Evolutionary conservation across 140 eudicot genomes (phyloP).

Genomic region (Stevia rebaudiana): DNA sequence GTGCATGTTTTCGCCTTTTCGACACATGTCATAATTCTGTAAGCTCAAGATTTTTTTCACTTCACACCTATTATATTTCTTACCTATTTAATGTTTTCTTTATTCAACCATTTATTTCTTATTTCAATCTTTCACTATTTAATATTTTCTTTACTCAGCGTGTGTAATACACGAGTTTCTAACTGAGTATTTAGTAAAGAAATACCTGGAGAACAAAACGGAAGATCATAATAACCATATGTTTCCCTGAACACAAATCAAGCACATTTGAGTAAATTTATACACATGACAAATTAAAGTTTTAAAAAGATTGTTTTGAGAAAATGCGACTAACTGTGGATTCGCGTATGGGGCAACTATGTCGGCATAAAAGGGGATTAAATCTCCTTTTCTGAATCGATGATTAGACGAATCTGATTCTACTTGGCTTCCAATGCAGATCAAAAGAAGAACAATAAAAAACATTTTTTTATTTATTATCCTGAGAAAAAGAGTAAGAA

Average conservation of each 20-base stretch:
- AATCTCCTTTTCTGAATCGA: conserved; percentile 35
- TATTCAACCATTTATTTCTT: no score
- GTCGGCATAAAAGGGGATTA: conserved; percentile 50
- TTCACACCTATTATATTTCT: no score
- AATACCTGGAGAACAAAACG: conserved; percentile 38
- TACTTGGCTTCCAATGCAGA: conserved; percentile 27
- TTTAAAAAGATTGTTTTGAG: neutral
- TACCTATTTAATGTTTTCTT: no score
- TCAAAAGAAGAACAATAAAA: conserved; percentile 15
- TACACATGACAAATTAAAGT: neutral
- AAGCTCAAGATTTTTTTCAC: no score
- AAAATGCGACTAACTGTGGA: conserved; percentile 25
- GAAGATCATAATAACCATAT: conserved; percentile 56
- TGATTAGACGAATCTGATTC: conserved; percentile 40
- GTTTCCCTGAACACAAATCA: conserved; percentile 46
- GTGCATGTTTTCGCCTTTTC: no score
- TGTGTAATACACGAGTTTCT: no score
- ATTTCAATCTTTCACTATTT: no score
- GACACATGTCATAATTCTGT: no score
- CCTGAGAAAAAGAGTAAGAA: neutral
- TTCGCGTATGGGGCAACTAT: conserved; percentile 44
- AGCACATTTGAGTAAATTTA: neutral
- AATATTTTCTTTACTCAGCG: no score
- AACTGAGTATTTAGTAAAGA: no score
- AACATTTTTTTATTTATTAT: neutral